Conservation (phyloP, 495 filamentous ascomycete species). For the Aspergillus campestris region DNA sequence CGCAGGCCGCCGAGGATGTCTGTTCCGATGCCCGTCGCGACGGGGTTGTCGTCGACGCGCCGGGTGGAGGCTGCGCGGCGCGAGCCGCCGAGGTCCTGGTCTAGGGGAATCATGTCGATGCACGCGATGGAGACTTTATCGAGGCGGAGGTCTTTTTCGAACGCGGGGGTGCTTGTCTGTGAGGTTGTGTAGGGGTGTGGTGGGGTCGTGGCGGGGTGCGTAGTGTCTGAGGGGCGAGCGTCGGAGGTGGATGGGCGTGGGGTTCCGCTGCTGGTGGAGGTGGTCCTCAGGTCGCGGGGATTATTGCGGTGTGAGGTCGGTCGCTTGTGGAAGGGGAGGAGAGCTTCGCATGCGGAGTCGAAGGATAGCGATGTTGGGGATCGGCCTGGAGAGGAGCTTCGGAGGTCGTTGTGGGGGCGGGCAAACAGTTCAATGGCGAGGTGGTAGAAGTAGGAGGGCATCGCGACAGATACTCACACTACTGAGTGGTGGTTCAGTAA, state of each 20-base stretch:
- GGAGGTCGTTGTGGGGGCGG: conserved; percentile 42
- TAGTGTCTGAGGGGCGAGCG: not conserved
- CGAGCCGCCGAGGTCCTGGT: conserved; percentile 9
- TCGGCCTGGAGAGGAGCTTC: conserved; percentile 6
- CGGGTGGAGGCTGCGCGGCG: conserved; percentile 5
- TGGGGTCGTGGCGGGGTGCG: not conserved
- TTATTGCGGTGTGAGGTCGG: conserved; percentile 8
- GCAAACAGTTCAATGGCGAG: conserved; percentile 68
- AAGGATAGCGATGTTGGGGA: conserved; percentile 18
- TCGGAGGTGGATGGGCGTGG: not conserved
- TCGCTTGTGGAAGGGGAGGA: conserved; percentile 33
- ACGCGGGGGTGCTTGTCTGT: conserved; percentile 9
- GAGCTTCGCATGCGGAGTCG: conserved; percentile 35
- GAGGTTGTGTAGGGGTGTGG: conserved; percentile 12
- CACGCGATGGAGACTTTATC: conserved; percentile 55
- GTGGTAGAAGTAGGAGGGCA: conserved; percentile 91
- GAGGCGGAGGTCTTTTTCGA: conserved; percentile 53
- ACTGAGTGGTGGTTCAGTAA: not conserved
- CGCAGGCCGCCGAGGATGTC: conserved; percentile 47
- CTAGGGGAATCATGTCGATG: conserved; percentile 52
- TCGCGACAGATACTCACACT: conserved; percentile 34
- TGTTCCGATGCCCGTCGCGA: conserved; percentile 41
- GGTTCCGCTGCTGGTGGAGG: no score
- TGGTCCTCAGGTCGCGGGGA: conserved; percentile 1
- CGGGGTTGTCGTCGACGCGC: conserved; percentile 21